Conservation (phyloP, 1,139 yeast genomes). For the Hemisphaericaspora subhashii region DNA sequence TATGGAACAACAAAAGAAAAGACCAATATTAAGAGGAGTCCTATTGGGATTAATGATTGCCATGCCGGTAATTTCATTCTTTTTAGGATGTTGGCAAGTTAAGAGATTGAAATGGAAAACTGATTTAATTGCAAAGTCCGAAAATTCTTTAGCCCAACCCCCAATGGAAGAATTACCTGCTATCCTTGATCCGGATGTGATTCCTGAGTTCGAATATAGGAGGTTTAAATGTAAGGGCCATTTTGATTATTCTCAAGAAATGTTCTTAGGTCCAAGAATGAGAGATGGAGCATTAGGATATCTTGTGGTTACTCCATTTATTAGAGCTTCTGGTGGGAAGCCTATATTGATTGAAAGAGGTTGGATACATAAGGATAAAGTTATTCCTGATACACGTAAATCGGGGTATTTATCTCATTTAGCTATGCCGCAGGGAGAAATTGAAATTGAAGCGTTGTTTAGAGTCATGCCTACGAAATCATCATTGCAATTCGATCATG, state of each 20-base stretch:
- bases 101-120: slow-evolving; percentile 85
- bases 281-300: slow-evolving; percentile 79
- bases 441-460: slow-evolving; percentile 70
- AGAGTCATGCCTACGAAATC: slow-evolving; percentile 73
- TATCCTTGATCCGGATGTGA: slow-evolving; percentile 51
- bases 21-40: slow-evolving; percentile 44
- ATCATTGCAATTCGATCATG: slow-evolving; percentile 74
- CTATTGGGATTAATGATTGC: slow-evolving; percentile 64
- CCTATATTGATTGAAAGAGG: slow-evolving; percentile 86
- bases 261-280: slow-evolving; percentile 89
- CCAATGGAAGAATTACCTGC: slow-evolving; percentile 70
- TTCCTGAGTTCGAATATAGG: slow-evolving; percentile 77
- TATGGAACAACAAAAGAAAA: slow-evolving; percentile 40
- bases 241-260: slow-evolving; percentile 82
- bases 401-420: slow-evolving; percentile 55
- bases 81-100: slow-evolving; percentile 93
- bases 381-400: slow-evolving; percentile 59
- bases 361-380: slow-evolving; percentile 79
- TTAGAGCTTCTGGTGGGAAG: slow-evolving; percentile 68
- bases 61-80: slow-evolving; percentile 87
- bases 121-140: slow-evolving; percentile 78
- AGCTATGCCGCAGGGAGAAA: slow-evolving; percentile 73
- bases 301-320: slow-evolving; percentile 77
- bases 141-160: slow-evolving; percentile 72
- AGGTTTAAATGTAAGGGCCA: slow-evolving; percentile 71